phyloP scores from a whole-genome alignment of 2,329 filamentous ascomycete species.

The Alternaria tenuissima region DNA sequence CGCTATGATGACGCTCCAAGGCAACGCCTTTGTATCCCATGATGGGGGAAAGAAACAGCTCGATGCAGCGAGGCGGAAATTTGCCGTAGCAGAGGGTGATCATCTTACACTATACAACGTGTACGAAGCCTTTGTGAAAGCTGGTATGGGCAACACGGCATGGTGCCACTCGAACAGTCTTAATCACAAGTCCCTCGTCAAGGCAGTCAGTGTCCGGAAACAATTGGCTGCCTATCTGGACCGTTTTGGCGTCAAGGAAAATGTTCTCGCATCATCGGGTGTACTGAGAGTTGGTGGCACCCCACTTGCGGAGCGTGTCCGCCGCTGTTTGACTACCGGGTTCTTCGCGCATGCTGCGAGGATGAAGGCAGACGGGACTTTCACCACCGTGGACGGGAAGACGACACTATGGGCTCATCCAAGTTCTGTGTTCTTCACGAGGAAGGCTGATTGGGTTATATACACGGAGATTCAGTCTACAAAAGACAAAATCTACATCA shows the following conservation, averaged over 20 bases:
- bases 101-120: conserved; percentile 92
- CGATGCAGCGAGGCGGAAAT: conserved; percentile 78
- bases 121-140: conserved; percentile 87
- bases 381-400: conserved; percentile 82
- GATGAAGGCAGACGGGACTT: conserved; percentile 93
- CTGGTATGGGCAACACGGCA: conserved; percentile 79
- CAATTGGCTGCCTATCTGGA: conserved; percentile 90
- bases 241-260: conserved; percentile 74
- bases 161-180: conserved; percentile 89
- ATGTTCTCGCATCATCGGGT: conserved; percentile 55
- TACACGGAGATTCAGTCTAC: conserved; percentile 95
- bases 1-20: conserved; percentile 89
- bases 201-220: conserved; percentile 83
- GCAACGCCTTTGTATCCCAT: conserved; percentile 82
- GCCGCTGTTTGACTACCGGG: conserved; percentile 84
- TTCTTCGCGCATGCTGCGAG: conserved; percentile 93
- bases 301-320: conserved; percentile 75
- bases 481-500: conserved; percentile 84
- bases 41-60: conserved; percentile 78
- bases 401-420: conserved; percentile 87
- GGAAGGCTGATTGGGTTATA: conserved; percentile 95
- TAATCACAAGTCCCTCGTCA: conserved; percentile 83
- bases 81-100: conserved; percentile 92
- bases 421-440: conserved; percentile 92
- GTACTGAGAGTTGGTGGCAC: conserved; percentile 52